Evolutionary conservation across 495 filamentous ascomycete species (phyloP), one percentile per base, ranked within the genome.

Genomic region (Niebla homalea): DNA sequence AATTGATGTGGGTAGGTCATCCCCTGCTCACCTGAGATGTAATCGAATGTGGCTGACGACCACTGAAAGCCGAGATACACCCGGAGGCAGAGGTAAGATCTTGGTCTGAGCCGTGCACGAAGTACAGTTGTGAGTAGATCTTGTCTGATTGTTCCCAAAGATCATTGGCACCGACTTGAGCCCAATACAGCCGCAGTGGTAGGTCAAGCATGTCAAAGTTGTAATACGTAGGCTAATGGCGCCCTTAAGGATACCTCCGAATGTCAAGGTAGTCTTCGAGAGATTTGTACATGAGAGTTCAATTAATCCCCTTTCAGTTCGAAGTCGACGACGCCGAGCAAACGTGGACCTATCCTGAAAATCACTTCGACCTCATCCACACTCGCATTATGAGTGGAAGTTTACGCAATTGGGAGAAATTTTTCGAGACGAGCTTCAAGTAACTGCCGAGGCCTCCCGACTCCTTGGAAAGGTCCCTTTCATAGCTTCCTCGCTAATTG

Each of bases 241-340:
- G 29, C 14, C 14, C 7, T 11, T 32, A 7, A 32, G 29, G 72
- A 43, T 75, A 68, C 77, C 77, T 43, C 68, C 69, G 36, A 83
- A 81, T 53, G 66, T 78, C 26, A 74, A 68, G 29, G 29, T 32
- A 32, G 14, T 7, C 10, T 11, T 32, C 29, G 14, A 12, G 10
- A 32, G 2, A 7, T 7, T 12, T 2, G 14, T 11, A 10, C 2
- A 32, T 1, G 29, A 2, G 5, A 32, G 2, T 11, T 5, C 10
- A 12, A 32, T 32, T 32, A 12, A 32, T 32, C 29, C 29, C 29
- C 29, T 32, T 32, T 2, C 29, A 32, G 55, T 83, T 81, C 55
- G 75, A 81, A 55, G 71, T 83, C 21, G 77, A 81, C 54, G 74
- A 81, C 56, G 74, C 73, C 49, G 78, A 72, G 46, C 51, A 61